A percentile compares a stretch with the other conserved stretches of the same genome.
These are phyloP conservation scores for Leccinum variicolor DNA, from an alignment of 768 basidiomycete species.

Conservation along the genomic window DNA sequence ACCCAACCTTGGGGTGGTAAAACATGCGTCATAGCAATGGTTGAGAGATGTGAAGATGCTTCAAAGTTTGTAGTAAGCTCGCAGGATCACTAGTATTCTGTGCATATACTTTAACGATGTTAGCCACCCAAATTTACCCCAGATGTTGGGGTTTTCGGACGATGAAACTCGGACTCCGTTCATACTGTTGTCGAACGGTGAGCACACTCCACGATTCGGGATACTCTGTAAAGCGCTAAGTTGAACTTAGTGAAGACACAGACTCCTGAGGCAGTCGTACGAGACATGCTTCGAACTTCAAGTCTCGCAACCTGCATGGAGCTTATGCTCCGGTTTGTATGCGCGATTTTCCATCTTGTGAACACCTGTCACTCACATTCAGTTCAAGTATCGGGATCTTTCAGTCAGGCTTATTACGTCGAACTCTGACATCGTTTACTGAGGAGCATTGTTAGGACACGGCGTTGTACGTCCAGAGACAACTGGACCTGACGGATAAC, in stretches of 20 bases:
- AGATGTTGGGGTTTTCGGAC: constrained; percentile 49
- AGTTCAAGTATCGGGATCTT: constrained; percentile 40
- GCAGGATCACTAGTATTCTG: not conserved
- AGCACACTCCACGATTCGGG: not conserved
- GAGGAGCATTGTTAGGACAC: constrained; percentile 36
- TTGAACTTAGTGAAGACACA: constrained; percentile 38
- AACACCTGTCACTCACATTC: not conserved
- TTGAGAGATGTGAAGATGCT: constrained; percentile 47
- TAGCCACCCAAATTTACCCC: constrained; percentile 52
- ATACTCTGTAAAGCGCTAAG: not conserved
- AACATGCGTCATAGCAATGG: constrained; percentile 38
- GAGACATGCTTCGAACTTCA: constrained; percentile 32
- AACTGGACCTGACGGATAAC: constrained; percentile 36
- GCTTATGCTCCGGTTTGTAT: constrained; percentile 33
- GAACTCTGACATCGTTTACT: not conserved
- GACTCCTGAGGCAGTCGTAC: constrained; percentile 38
- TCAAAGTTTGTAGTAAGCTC: constrained; percentile 46
- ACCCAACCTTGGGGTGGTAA: not conserved
- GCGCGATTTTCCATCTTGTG: constrained; percentile 2
- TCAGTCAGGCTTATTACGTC: constrained; percentile 21
- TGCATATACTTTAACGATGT: not conserved
- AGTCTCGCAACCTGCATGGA: constrained; percentile 38
- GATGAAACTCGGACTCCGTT: constrained; percentile 45
- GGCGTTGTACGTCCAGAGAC: constrained; percentile 40
- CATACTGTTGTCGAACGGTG: constrained; percentile 50